These are phyloP conservation scores for Fragosphaeria purpurea DNA, from an alignment of 2,329 filamentous ascomycete genomes.

Conservation along the genomic window DNA sequence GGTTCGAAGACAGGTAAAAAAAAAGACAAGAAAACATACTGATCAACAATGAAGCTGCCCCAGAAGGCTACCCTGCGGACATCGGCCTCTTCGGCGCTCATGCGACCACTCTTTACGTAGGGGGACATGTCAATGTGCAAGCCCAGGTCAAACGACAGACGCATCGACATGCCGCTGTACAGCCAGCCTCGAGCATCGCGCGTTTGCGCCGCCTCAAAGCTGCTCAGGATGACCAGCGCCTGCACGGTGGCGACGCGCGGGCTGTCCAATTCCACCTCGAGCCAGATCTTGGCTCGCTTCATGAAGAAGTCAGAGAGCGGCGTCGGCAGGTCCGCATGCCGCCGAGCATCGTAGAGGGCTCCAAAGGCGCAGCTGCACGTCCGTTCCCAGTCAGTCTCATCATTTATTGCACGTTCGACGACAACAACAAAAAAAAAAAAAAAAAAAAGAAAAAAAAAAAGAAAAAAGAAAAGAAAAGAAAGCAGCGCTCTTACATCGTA, in stretches of 20 bases:
- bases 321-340: constrained; percentile 18
- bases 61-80: constrained; percentile 30
- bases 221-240: constrained; percentile 33
- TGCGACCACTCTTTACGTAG: constrained; percentile 28
- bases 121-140: constrained; percentile 28
- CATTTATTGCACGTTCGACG: neutral
- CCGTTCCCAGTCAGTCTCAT: constrained; percentile 13
- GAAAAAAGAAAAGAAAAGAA: no score
- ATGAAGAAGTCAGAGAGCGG: constrained; percentile 28
- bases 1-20: no score
- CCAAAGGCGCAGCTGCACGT: constrained; percentile 24
- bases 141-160: constrained; percentile 33
- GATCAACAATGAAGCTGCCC: constrained; percentile 30
- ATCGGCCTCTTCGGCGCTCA: constrained; percentile 27
- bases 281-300: constrained; percentile 30
- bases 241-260: constrained; percentile 38
- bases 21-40: constrained; percentile 6
- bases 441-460: no score
- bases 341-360: constrained; percentile 19
- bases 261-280: constrained; percentile 36
- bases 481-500: constrained; percentile 3
- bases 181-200: constrained; percentile 36
- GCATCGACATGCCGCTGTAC: constrained; percentile 35
- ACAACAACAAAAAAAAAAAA: no score
- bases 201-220: constrained; percentile 32